Evolutionary conservation across 2,329 filamentous ascomycete genomes (phyloP).

Genomic region (Westerdykella ornata): DNA sequence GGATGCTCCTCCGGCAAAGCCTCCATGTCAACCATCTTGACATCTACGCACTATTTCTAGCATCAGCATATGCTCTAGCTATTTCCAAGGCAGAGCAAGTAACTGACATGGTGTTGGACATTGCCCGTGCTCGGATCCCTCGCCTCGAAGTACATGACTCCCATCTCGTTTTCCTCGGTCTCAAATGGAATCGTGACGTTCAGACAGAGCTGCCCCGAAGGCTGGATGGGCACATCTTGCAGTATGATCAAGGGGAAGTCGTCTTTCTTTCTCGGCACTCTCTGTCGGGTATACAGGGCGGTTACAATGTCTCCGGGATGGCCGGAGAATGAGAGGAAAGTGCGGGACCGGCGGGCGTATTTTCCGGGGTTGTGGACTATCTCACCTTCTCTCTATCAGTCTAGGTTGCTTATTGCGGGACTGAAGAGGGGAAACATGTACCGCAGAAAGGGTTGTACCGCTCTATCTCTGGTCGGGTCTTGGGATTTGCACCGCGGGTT

Average conservation of each 20-base stretch:
- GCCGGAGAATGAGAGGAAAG: constrained; percentile 7
- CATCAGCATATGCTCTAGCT: constrained; percentile 4
- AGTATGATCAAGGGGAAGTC: constrained; percentile 4
- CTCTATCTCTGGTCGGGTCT: constrained; percentile 5
- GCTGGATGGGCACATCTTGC: constrained; percentile 6
- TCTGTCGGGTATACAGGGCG: constrained; percentile 4
- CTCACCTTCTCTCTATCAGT: constrained; percentile 4
- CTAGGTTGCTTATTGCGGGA: not conserved
- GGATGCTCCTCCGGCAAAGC: constrained; percentile 6
- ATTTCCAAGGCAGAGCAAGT: not conserved
- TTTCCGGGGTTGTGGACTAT: constrained; percentile 5
- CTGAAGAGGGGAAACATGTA: not conserved
- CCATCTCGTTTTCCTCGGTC: constrained; percentile 5
- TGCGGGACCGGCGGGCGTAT: constrained; percentile 5
- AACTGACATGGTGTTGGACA: constrained; percentile 5
- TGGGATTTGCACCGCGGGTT: constrained; percentile 4
- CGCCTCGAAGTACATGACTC: constrained; percentile 8
- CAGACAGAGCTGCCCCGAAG: constrained; percentile 7
- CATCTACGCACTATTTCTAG: constrained; percentile 5
- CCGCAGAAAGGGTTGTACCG: constrained; percentile 6
- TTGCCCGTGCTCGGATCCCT: constrained; percentile 4
- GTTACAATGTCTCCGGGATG: constrained; percentile 8
- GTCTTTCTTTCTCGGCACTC: constrained; percentile 6
- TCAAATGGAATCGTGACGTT: constrained; percentile 6
- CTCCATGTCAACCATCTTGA: constrained; percentile 4